phyloP scores from a whole-genome alignment of 2,329 filamentous ascomycete species.

The Paradendryphiella salina region DNA sequence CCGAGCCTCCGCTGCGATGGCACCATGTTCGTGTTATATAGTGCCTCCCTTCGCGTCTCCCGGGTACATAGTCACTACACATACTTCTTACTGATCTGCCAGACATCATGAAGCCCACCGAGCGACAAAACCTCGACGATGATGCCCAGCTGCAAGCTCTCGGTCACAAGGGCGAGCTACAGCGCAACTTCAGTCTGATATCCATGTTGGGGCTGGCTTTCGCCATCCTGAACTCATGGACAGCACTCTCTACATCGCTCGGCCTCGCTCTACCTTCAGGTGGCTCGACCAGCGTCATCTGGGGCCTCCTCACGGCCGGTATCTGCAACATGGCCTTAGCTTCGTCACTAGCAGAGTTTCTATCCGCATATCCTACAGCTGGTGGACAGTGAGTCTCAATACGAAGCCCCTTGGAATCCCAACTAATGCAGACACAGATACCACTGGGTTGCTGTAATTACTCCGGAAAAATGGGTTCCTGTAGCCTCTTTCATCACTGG shows the following conservation, averaged over 20 bases:
- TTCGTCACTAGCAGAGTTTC: conserved; percentile 70
- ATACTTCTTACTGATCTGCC: neutral
- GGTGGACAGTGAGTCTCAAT: conserved; percentile 36
- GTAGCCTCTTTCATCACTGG: conserved; percentile 71
- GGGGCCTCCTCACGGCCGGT: conserved; percentile 62
- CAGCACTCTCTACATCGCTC: conserved; percentile 61
- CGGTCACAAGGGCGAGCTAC: conserved; percentile 62
- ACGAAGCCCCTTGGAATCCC: neutral
- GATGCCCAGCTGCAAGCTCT: conserved; percentile 48
- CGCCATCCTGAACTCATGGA: conserved; percentile 67
- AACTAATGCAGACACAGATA: conserved; percentile 55
- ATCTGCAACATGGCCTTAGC: conserved; percentile 72
- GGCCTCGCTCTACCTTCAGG: conserved; percentile 69
- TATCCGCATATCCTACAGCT: conserved; percentile 64
- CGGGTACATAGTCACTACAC: no score
- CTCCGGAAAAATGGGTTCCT: conserved; percentile 63
- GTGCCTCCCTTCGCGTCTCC: neutral
- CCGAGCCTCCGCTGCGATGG: neutral
- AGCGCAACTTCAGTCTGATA: conserved; percentile 61
- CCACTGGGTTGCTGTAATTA: conserved; percentile 70
- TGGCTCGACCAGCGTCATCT: conserved; percentile 71
- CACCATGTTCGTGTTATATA: conserved; percentile 3
- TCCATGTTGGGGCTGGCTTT: conserved; percentile 66
- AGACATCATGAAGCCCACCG: conserved; percentile 26
- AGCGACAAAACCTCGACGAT: conserved; percentile 33